These are phyloP conservation scores for Suillus tomentosus DNA, from an alignment of 768 basidiomycete species.

Conservation along the genomic window DNA sequence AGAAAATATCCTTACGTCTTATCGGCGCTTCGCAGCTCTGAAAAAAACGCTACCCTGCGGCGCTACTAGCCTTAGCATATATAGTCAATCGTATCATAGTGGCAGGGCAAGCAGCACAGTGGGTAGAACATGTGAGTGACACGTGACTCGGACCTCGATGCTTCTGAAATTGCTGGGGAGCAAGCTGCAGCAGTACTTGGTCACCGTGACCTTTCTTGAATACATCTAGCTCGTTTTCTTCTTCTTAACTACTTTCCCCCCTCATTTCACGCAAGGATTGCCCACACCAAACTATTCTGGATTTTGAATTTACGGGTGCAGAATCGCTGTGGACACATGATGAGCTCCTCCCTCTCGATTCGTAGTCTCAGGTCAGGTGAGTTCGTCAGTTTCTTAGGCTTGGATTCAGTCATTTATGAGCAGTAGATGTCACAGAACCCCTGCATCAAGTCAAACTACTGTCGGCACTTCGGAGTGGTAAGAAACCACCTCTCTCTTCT, in stretches of 20 bases:
- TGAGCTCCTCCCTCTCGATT: conserved; percentile 17
- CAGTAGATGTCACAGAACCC: conserved; percentile 38
- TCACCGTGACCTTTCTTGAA: not conserved
- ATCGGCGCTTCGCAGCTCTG: not conserved
- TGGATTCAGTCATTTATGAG: conserved; percentile 12
- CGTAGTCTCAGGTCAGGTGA: conserved; percentile 18
- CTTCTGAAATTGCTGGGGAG: conserved; percentile 1
- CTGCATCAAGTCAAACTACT: conserved; percentile 67
- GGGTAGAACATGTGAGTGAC: not conserved
- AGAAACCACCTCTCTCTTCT: conserved; percentile 19
- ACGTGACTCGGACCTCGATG: not conserved
- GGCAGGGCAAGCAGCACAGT: not conserved
- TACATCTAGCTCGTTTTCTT: not conserved
- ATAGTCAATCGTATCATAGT: not conserved
- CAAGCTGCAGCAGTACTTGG: not conserved
- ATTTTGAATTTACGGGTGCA: not conserved
- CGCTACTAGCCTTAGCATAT: not conserved
- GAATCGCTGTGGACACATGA: not conserved
- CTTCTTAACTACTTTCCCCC: not conserved
- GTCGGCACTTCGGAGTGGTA: conserved; percentile 62
- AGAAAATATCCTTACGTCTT: not conserved
- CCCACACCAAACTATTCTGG: not conserved
- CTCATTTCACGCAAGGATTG: not conserved
- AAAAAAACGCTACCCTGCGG: not conserved
- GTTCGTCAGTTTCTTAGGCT: not conserved